phyloP scores from a whole-genome alignment of 169 alveolate genomes.

The Babesia ovata region DNA sequence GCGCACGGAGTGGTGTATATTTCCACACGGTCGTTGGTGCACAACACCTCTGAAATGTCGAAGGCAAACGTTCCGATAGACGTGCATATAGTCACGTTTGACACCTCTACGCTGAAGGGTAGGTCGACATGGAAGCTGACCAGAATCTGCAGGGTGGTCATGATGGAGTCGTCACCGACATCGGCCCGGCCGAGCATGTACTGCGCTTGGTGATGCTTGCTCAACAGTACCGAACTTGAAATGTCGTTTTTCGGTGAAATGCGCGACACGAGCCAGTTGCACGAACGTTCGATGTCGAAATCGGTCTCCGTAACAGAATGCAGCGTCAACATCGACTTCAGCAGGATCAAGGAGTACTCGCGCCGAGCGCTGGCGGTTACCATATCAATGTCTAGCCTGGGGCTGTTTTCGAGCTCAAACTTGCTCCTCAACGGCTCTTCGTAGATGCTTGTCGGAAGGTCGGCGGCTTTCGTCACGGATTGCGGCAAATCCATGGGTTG shows the following conservation, averaged over 20 bases:
- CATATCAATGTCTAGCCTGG: not conserved
- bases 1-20: conserved; percentile 11
- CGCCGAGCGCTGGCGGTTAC: not conserved
- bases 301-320: not conserved
- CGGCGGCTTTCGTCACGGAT: not conserved
- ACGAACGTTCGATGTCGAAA: not conserved
- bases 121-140: conserved; percentile 42
- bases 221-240: conserved; percentile 25
- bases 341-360: conserved; percentile 23
- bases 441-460: conserved; percentile 2
- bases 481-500: conserved; percentile 6
- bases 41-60: conserved; percentile 13
- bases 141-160: conserved; percentile 24
- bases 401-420: not conserved
- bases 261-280: not conserved
- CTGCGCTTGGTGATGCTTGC: conserved; percentile 36
- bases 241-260: not conserved
- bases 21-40: conserved; percentile 10
- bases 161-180: not conserved
- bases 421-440: not conserved
- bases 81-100: conserved; percentile 36
- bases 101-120: conserved; percentile 26
- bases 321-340: conserved; percentile 17
- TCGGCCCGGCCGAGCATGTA: conserved; percentile 30
- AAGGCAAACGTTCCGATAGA: conserved; percentile 51